Percentiles rank a stretch among this genome's conserved stretches.
phyloP scores from a whole-genome alignment of 1,284 basidiomycete genomes.

The Naganishia albida region DNA sequence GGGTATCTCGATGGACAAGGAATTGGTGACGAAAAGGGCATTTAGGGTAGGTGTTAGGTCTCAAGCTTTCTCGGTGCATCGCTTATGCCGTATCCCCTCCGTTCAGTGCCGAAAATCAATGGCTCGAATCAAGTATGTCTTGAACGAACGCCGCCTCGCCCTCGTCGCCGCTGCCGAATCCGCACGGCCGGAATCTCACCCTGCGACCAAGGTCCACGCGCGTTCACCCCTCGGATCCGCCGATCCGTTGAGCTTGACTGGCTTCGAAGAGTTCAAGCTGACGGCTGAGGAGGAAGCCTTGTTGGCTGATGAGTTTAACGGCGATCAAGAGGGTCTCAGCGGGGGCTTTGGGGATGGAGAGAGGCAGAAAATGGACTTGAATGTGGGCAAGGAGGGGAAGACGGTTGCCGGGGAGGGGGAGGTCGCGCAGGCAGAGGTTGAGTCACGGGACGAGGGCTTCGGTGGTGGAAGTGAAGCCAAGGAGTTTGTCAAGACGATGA shows the following conservation, averaged over 20 bases:
- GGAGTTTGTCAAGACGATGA: conserved; percentile 42
- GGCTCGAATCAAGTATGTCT: conserved; percentile 90
- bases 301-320: conserved; percentile 11
- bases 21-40: conserved; percentile 43
- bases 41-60: conserved; percentile 43
- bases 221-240: conserved; percentile 59
- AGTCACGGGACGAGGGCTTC: conserved; percentile 47
- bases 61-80: conserved; percentile 27
- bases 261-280: conserved; percentile 30
- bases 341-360: conserved; percentile 33
- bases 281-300: conserved; percentile 32
- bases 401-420: conserved; percentile 34
- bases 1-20: conserved; percentile 52
- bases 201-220: conserved; percentile 28
- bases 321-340: conserved; percentile 14
- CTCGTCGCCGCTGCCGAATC: conserved; percentile 64
- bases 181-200: conserved; percentile 22
- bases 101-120: conserved; percentile 88
- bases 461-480: conserved; percentile 45
- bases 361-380: conserved; percentile 34
- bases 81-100: not conserved
- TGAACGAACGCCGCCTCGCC: conserved; percentile 87
- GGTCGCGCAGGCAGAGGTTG: conserved; percentile 45
- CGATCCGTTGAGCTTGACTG: conserved; percentile 31
- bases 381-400: conserved; percentile 35